These are phyloP conservation scores for Chytriomyces sp. DNA, from an alignment of 192 early-diverging fungal species.

Conservation along the genomic window DNA sequence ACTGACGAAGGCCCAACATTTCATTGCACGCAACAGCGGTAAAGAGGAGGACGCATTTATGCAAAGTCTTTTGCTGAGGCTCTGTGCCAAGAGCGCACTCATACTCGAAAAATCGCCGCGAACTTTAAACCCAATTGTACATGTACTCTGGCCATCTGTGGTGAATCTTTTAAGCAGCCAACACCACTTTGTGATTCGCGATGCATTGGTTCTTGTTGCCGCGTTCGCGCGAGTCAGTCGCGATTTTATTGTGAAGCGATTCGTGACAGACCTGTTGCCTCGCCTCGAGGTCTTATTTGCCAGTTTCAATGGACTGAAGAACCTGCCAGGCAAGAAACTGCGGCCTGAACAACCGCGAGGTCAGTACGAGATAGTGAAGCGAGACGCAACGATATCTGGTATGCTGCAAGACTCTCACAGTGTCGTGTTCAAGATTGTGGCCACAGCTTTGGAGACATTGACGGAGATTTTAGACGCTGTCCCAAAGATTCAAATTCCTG, in stretches of 20 bases:
- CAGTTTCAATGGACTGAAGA: not conserved
- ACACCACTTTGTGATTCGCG: slow-evolving; percentile 38
- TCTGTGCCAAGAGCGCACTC: slow-evolving; percentile 8
- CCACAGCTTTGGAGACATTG: not conserved
- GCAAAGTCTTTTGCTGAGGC: slow-evolving; percentile 22
- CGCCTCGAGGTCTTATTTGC: slow-evolving; percentile 1
- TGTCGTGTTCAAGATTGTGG: slow-evolving; percentile 17
- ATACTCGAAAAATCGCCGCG: slow-evolving; percentile 4
- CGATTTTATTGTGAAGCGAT: slow-evolving; percentile 1
- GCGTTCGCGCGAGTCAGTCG: slow-evolving; percentile 7
- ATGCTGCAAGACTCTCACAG: slow-evolving; percentile 11
- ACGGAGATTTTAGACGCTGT: not conserved
- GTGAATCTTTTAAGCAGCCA: slow-evolving; percentile 20
- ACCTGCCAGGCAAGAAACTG: not conserved
- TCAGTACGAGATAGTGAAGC: not conserved
- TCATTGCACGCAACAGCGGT: slow-evolving; percentile 25
- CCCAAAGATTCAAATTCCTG: not conserved
- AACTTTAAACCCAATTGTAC: slow-evolving; percentile 39
- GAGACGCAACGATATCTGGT: not conserved
- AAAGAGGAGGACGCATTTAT: slow-evolving; percentile 26
- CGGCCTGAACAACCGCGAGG: not conserved
- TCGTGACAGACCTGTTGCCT: slow-evolving; percentile 21
- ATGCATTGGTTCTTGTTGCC: slow-evolving; percentile 31
- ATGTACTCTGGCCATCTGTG: slow-evolving; percentile 40
- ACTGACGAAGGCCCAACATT: slow-evolving; percentile 29